phyloP scores from a whole-genome alignment of 495 filamentous ascomycete genomes.

The Aspergillus sparsus region DNA sequence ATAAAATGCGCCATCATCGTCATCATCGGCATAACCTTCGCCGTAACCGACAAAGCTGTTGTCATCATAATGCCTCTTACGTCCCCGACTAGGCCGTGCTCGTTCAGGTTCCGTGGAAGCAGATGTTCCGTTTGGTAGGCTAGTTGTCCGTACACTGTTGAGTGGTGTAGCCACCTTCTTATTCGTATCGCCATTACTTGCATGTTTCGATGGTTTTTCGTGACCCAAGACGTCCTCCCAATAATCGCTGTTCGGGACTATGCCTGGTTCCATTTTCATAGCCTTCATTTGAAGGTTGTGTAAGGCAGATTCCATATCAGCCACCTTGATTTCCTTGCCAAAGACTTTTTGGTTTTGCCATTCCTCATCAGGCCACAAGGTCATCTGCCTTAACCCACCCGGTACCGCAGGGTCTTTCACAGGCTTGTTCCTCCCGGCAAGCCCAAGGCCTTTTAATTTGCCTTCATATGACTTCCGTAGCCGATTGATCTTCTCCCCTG shows the following conservation, averaged over 20 bases:
- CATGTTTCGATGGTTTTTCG: constrained; percentile 51
- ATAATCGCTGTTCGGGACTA: constrained; percentile 55
- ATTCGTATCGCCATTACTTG: constrained; percentile 29
- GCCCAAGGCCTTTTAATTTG: constrained; percentile 60
- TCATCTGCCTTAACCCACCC: constrained; percentile 46
- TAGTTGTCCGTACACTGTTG: constrained; percentile 31
- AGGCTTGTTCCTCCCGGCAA: constrained; percentile 65
- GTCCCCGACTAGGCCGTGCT: constrained; percentile 57
- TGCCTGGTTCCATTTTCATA: constrained; percentile 58
- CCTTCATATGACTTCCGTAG: constrained; percentile 75
- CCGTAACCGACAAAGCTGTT: constrained; percentile 68
- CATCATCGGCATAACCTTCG: constrained; percentile 63
- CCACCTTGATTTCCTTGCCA: constrained; percentile 57
- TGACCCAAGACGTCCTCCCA: constrained; percentile 63
- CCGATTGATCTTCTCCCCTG: constrained; percentile 72
- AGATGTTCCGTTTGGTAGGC: constrained; percentile 36
- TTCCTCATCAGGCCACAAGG: constrained; percentile 64
- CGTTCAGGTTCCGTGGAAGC: constrained; percentile 44
- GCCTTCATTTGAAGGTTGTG: constrained; percentile 51
- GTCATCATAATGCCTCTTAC: constrained; percentile 69
- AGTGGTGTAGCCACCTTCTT: constrained; percentile 44
- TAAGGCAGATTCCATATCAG: constrained; percentile 47
- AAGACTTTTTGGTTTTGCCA: constrained; percentile 64
- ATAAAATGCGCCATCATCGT: constrained; percentile 54
- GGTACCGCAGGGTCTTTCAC: constrained; percentile 49